Evolutionary conservation across 805 yeast species (phyloP), one percentile per base, ranked within the genome.

Genomic region (Myxozyma geophila): DNA sequence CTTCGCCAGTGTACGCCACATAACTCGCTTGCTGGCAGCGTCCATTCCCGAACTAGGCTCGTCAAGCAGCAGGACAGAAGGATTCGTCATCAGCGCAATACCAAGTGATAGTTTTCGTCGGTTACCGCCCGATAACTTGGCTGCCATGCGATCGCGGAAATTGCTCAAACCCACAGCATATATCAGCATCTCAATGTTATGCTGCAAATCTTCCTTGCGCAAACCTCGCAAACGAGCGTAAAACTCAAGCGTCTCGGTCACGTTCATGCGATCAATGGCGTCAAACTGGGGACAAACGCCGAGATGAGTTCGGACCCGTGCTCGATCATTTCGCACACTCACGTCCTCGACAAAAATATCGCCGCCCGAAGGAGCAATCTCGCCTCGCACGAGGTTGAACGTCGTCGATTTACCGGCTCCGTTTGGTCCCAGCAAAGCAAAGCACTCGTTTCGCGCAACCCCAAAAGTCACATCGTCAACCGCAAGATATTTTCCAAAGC

Each of bases 1-100:
- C 10, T 67, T 58, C 10, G 74, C 63, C 28, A 75, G 59, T 9
- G 77, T 75, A 33, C 66, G 68, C 78, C 78, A 75, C 78, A 75
- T 75, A 44, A 75, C 70, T 17, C 78, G 73, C 58, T 76, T 76
- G 21, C 77, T 76, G 59, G 74, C 75, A 12, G 78, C 78, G 59
- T 75, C 78, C 78, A 75, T 74, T 17, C 78, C 78, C 40, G 75
- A 71, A 8, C 78, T 74, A n/a, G 78, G 78, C 66, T 75, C 78
- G 60, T 75, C 78, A 10, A 75, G 72, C 10, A 75, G 62, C 23
- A 75, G 61, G n/a, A 76, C 76, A 13, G 70, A 58, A 4, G 78
- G 77, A 51, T 75, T 71, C 1, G 75, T 77, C 67, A 76, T 74
- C 13, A 76, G 63, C 2, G 78, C 75, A 7, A 75, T 72, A 6